Base-by-base conservation (phyloP, 129 eudicot genomes). In the Flaveria ramosissima region DNA sequence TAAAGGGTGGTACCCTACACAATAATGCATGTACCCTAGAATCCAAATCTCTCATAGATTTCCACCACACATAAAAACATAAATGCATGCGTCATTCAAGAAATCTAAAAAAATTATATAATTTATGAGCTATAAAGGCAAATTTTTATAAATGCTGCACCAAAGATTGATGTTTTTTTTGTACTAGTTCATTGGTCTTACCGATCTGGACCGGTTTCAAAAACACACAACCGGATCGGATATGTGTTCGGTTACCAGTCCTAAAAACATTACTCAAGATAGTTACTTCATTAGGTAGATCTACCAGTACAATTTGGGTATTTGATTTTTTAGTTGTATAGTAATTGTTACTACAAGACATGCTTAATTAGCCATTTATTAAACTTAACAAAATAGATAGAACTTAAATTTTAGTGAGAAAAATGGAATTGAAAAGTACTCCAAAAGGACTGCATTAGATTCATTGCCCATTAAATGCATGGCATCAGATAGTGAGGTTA, bases 1-100 rank as follows among this genome's bases (percentile, higher is more conserved):
- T 53, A 43, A 74, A 80, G 83, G 48, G 69, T 71, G 48, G 60
- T 80, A 52, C 78, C 74, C 73, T 80, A 74, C 64, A 55, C 75
- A 55, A 59, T 59, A 74, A 43, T 80, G 52, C 71, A 67, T 57
- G 64, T 67, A 56, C 63, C 75, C 52, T 67, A 80, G 70, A 66
- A 74, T 55, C 51, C 21, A 53, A 79, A 41, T 47, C 47, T 64
- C 72, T n/a, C 50, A 21, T 16, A 30, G 41, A 71, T 20, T 27
- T 53, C 48, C 16, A 32, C 66, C 21, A 59, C 50, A 9, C 11
- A 53, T 48, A 27, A 27, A 61, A 30, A 63, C 69, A 30, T 14
- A 72, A 27, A 65, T 75, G 19, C 30, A 75, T 47, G 68, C 63
- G 72, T 63, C 26, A 62, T 16, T 48, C 26, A 20, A 59, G 19